Conservation (phyloP, 805 yeast species). For the Lipomyces yamadae region DNA sequence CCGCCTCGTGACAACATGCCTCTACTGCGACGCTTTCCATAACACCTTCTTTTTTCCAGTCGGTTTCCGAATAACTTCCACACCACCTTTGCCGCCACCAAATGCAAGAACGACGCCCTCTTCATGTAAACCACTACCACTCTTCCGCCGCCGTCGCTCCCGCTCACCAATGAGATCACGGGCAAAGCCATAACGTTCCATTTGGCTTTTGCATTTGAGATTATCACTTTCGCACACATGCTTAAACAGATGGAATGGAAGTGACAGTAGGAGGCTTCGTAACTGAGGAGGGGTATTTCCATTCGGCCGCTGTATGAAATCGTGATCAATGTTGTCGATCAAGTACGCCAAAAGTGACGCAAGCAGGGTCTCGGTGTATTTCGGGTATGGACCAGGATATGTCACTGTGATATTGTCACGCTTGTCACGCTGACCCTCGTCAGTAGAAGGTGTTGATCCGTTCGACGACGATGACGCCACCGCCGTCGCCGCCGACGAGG, state of each 20-base stretch:
- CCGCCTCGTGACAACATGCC: background rate
- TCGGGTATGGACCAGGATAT: slow-evolving; percentile 44
- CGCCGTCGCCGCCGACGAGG: background rate
- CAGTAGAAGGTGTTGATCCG: slow-evolving; percentile 16
- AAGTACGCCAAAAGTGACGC: slow-evolving; percentile 37
- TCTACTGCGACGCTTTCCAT: slow-evolving; percentile 36
- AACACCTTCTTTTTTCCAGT: slow-evolving; percentile 29
- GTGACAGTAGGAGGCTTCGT: slow-evolving; percentile 33
- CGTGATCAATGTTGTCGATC: slow-evolving; percentile 27
- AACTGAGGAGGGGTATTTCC: slow-evolving; percentile 12
- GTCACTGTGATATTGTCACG: slow-evolving; percentile 16
- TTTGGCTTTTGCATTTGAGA: slow-evolving; percentile 40
- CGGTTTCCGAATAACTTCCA: slow-evolving; percentile 38
- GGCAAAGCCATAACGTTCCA: slow-evolving; percentile 45
- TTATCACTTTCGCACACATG: slow-evolving; percentile 41
- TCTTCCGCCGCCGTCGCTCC: slow-evolving; percentile 35
- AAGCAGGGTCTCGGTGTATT: slow-evolving; percentile 41
- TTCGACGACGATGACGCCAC: background rate
- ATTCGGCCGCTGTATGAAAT: slow-evolving; percentile 25
- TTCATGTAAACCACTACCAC: slow-evolving; percentile 31
- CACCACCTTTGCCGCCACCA: slow-evolving; percentile 47
- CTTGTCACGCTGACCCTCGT: background rate
- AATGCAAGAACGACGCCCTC: slow-evolving; percentile 47
- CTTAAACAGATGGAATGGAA: slow-evolving; percentile 44
- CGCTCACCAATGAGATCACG: slow-evolving; percentile 41